Base-by-base conservation (phyloP, 148 eudicot species). In the Spergularia bocconei region DNA sequence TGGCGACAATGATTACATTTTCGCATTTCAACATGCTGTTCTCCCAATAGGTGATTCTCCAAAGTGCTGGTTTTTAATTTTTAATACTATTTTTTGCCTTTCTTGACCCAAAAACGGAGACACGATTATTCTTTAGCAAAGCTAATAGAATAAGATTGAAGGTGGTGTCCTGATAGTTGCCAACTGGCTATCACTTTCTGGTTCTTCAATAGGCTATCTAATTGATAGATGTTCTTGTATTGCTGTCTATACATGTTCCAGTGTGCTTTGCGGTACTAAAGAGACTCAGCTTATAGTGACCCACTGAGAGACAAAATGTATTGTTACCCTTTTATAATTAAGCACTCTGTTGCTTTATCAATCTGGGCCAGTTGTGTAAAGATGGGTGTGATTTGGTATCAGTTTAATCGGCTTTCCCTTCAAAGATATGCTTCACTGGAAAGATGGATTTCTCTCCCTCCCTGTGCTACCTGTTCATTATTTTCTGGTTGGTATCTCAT, bases 1-100 rank as follows among this genome's bases (percentile, higher is more conserved):
- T 63, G 92, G 99, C 33, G 97, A 95, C 76, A 91, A 89, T 74
- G 97, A 92, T 78, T 95, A 95, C 82, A 78, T 95, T 25, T 89
- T 87, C 86, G 96, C 99, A 68, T 92, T 92, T 75, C 88, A 92
- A 76, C 81, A 91, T 75, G 83, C 86, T 72, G 94, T 95, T 78
- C 86, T 92, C 69, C 99, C 99, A 53, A 95, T 95, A 86, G 99
- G 99, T 94, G 71, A 80, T 66, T 70, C 51, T 13, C 44, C 58
- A 72, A 12, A 63, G 56, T 33, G 63, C 59, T 75, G 10, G 44
- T 15, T 13, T 70, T 50, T 69, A 17, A 55, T 71, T 39, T 63
- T 4, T 55, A 62, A 25, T 51, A 29, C 4, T 14, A 38, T 67
- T 56, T 57, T 41, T 23, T 41, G 11, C 20, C 54, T 67, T 17